Evolutionary conservation across 768 basidiomycete species (phyloP), one percentile per base, ranked within the genome.

Genomic region (Lentinula lateritia): DNA sequence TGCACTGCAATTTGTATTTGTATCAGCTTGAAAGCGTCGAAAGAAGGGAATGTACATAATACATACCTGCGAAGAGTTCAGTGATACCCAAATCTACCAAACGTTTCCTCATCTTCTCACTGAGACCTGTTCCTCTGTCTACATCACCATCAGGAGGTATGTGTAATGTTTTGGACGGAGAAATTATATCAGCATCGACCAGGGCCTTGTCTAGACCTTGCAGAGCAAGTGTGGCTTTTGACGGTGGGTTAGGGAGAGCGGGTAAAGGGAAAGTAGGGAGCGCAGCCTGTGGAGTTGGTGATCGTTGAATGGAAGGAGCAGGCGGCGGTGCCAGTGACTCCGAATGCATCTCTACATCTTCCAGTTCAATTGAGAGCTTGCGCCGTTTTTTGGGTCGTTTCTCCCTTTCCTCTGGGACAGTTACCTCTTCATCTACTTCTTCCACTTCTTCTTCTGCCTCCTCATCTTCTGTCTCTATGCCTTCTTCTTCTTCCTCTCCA

Each of bases 21-120:
- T 60, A 50, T 62, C 5, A 57, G 3, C 38, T 20, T n/a, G 63
- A 39, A 64, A 52, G 23, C n/a, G 43, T 41, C 12, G 15, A 59
- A 35, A 56, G 16, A 28, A 60, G 9, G 43, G 23, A 16, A 16
- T 43, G 38, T 2, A 16, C 46, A 50, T 39, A 12, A 3, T 39
- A 72, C 84, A 64, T 66, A 93, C 94, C 94, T 58, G 94, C 93
- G 72, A 98, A 97, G 61, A 96, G 78, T 62, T 94, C 88, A 5
- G 77, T 80, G n/a, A 98, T 86, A 2, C 93, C 94, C 20, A 93
- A 78, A 32, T 92, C 90, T 35, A 78, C 72, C 58, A 98, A 69
- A 46, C 90, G 78, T 66, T 73, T 84, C 65, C 82, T 76, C 53
- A 82, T 90, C 69, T 77, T 85, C 66, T 77, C 78, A 60, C 83